Percentiles rank a stretch among this genome's conserved stretches.
Conservation (phyloP, 1,139 yeast species). For the Pichia sp. region DNA sequence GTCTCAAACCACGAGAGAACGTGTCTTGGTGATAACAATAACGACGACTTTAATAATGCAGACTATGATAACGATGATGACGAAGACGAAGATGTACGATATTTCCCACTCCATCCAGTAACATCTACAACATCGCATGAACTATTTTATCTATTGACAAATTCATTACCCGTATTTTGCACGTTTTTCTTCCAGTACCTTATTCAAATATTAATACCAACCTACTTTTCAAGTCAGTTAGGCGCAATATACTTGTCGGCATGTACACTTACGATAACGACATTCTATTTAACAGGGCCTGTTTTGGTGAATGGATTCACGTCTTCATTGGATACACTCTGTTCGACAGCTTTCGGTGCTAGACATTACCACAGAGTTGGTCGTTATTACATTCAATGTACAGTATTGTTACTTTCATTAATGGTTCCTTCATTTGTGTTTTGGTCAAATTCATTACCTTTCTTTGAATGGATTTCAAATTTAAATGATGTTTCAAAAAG, state of each 20-base stretch:
- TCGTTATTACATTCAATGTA: slow-evolving; percentile 36
- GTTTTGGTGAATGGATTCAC: slow-evolving; percentile 44
- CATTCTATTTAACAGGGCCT: slow-evolving; percentile 40
- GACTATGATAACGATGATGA: not conserved
- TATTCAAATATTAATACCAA: slow-evolving; percentile 36
- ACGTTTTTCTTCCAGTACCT: slow-evolving; percentile 39
- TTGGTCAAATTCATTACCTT: slow-evolving; percentile 23
- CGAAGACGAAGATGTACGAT: not conserved
- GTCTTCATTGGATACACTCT: slow-evolving; percentile 42
- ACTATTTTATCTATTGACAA: slow-evolving; percentile 22
- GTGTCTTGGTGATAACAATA: not conserved
- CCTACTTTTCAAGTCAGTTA: slow-evolving; percentile 37
- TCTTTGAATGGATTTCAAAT: slow-evolving; percentile 16
- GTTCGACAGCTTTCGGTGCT: slow-evolving; percentile 42
- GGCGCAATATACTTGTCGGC: slow-evolving; percentile 41
- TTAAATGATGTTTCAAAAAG: slow-evolving; percentile 10
- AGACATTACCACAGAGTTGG: slow-evolving; percentile 37
- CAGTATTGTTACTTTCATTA: slow-evolving; percentile 20
- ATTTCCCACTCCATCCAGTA: slow-evolving; percentile 12
- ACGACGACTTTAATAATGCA: not conserved
- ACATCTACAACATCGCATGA: slow-evolving; percentile 22
- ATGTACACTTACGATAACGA: slow-evolving; percentile 37
- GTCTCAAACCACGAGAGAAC: not conserved
- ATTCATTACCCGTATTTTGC: slow-evolving; percentile 38
- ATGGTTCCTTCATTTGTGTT: slow-evolving; percentile 24